Evolutionary conservation across 2,329 filamentous ascomycete species (phyloP).

Genomic region (Thermothelomyces thermophilus): DNA sequence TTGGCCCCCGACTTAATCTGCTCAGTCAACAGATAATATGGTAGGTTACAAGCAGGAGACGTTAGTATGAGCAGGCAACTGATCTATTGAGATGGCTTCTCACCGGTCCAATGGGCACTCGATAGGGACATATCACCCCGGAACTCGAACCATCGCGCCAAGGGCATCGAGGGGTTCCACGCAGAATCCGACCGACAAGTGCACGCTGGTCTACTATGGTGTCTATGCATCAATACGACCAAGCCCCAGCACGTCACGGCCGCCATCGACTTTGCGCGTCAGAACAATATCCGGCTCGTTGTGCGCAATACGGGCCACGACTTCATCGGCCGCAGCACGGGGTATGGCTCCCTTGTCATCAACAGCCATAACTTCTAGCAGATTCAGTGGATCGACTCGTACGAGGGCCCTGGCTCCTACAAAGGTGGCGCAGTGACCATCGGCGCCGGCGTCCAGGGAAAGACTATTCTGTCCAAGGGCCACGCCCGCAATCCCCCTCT

Average conservation of each 20-base stretch:
- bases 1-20: no score
- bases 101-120: no score
- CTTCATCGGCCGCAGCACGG: constrained; percentile 52
- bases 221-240: constrained; percentile 31
- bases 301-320: constrained; percentile 54
- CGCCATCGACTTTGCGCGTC: constrained; percentile 35
- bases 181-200: constrained; percentile 27
- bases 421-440: constrained; percentile 43
- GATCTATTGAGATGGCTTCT: no score
- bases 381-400: constrained; percentile 34
- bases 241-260: constrained; percentile 28
- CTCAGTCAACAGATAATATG: no score
- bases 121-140: not conserved
- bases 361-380: constrained; percentile 52
- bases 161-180: constrained; percentile 35
- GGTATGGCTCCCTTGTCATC: constrained; percentile 48
- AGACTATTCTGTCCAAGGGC: constrained; percentile 38
- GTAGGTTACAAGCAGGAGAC: no score
- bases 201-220: constrained; percentile 36
- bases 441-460: constrained; percentile 45
- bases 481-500: constrained; percentile 33
- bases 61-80: no score
- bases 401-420: constrained; percentile 34
- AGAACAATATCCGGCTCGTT: constrained; percentile 45
- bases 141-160: constrained; percentile 36